phyloP scores from a whole-genome alignment of 495 filamentous ascomycete species.

The Aspergillus diversus region DNA sequence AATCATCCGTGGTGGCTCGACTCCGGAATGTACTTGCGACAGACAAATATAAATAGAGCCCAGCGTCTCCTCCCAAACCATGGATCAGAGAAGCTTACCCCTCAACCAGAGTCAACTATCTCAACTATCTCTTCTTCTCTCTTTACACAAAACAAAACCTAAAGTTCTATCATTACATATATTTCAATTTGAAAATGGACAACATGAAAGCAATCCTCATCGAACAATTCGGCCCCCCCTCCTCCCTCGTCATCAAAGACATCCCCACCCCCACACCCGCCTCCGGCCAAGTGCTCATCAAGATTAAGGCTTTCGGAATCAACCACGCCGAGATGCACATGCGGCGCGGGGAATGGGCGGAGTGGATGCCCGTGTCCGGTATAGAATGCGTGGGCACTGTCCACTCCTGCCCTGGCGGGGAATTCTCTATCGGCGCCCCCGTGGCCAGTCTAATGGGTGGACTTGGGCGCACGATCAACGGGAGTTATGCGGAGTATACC shows the following conservation, averaged over 20 bases:
- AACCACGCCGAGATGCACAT: constrained; percentile 58
- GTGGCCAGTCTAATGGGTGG: constrained; percentile 50
- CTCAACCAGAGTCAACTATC: no score
- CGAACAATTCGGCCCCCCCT: constrained; percentile 42
- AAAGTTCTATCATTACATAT: no score
- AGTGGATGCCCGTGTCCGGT: constrained; percentile 46
- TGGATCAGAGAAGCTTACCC: no score
- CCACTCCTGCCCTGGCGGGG: constrained; percentile 37
- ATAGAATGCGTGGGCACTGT: constrained; percentile 53
- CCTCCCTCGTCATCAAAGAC: constrained; percentile 34
- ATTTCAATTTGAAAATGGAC: background rate
- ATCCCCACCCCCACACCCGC: constrained; percentile 37
- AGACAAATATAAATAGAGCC: no score
- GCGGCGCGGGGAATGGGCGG: constrained; percentile 55
- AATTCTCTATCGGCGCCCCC: constrained; percentile 37
- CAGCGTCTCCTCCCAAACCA: no score
- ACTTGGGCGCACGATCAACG: constrained; percentile 41
- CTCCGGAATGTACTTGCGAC: no score
- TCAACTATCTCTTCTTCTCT: no score
- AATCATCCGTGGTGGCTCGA: no score
- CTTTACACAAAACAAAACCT: no score
- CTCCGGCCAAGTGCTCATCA: constrained; percentile 41
- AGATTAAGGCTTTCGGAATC: constrained; percentile 49
- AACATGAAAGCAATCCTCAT: constrained; percentile 51
- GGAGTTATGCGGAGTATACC: constrained; percentile 48